Evolutionary conservation across 768 basidiomycete genomes (phyloP).

Genomic region (Macrolepiota albuminosa): DNA sequence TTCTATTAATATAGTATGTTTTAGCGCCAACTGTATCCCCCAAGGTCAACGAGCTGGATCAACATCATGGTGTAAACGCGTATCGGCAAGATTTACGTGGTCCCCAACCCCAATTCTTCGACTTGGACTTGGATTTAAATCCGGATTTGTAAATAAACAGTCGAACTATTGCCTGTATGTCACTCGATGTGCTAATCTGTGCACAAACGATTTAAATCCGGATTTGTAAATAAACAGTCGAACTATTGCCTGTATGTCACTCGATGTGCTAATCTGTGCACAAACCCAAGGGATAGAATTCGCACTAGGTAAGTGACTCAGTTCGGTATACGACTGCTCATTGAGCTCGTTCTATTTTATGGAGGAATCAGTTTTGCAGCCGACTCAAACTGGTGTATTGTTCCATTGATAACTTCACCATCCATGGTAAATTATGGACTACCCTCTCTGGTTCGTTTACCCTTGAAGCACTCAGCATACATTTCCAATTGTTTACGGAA

Average conservation of each 20-base stretch:
- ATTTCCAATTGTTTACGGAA: conserved; percentile 55
- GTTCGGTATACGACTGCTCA: neutral
- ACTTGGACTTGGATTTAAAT: conserved; percentile 81
- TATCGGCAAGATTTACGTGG: conserved; percentile 68
- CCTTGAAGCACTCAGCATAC: conserved; percentile 27
- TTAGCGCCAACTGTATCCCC: conserved; percentile 64
- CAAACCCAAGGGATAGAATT: neutral
- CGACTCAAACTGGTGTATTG: conserved; percentile 25
- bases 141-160: conserved; percentile 53
- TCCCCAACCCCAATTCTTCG: conserved; percentile 61
- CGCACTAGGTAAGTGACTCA: neutral
- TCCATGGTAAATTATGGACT: conserved; percentile 10
- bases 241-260: neutral
- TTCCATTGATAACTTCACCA: conserved; percentile 21
- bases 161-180: neutral
- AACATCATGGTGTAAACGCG: conserved; percentile 57
- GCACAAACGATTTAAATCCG: conserved; percentile 63
- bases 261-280: neutral
- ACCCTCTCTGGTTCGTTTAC: conserved; percentile 8
- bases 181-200: neutral
- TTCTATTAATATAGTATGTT: conserved; percentile 9
- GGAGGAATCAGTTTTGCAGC: neutral
- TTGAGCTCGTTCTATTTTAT: neutral
- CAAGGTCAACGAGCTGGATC: conserved; percentile 38
- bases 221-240: conserved; percentile 44